Evolutionary conservation across 495 filamentous ascomycete species (phyloP), one percentile per base, ranked within the genome.

Genomic region (Tuber calosporum): DNA sequence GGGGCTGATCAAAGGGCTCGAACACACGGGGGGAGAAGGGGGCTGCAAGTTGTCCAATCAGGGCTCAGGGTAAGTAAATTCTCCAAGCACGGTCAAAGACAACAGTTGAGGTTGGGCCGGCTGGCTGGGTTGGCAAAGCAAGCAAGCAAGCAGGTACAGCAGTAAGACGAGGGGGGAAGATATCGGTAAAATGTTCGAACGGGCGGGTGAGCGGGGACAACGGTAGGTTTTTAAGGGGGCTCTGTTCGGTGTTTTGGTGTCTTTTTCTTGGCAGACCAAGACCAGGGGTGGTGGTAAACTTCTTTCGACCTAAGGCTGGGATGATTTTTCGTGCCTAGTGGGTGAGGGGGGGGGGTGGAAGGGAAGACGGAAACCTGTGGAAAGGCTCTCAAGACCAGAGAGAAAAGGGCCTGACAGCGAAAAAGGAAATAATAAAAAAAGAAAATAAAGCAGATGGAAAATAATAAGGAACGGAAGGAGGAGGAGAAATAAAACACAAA

Each of bases 121-220:
- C 77, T 77, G 76, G 76, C 70, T 69, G 71, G 76, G 75, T 78
- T 78, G 76, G 53, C 76, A 78, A 62, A 78, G 76, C 76, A 78
- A 67, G 76, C 75, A 62, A 67, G 76, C 76, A 58, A 76, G 71
- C 71, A 78, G 74, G 74, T 76, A 71, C 76, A 77, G 74, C 76
- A 77, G 76, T 76, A 69, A 70, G 75, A 77, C 75, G 75, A 77
- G 75, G 76, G 75, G 76, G 76, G 53, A 62, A 62, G 53, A 62
- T 78, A 78, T 78, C 72, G 77, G 67, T 78, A 79, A 79, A 62
- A 79, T 79, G 77, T 79, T 78, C 76, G 77, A 78, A 80, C 78
- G 76, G 78, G 77, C 72, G 78, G 78, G 78, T 79, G 77, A 75
- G 78, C 73, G 79, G 78, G 79, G 79, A 80, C 79, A 80, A 74